Evolutionary conservation across 106 monocot species (phyloP).

Genomic region (Apostasia shenzhenica): DNA sequence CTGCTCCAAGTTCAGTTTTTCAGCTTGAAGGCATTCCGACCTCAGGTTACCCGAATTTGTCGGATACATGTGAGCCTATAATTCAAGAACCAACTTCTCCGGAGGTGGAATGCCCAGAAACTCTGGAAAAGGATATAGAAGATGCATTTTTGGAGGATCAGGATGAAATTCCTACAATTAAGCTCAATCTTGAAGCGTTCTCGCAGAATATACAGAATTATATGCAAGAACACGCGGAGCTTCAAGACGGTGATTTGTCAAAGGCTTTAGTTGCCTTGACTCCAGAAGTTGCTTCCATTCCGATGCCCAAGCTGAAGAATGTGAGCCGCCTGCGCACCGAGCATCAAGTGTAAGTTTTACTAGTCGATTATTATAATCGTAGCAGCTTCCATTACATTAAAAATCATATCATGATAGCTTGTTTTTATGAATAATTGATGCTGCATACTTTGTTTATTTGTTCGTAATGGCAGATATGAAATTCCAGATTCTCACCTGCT

Average conservation of each 20-base stretch:
- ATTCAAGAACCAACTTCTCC: conserved; percentile 59
- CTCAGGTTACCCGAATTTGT: conserved; percentile 2
- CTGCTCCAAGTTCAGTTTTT: conserved; percentile 16
- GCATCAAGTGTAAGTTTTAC: conserved; percentile 56
- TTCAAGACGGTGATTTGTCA: conserved; percentile 43
- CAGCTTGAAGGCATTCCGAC: conserved; percentile 22
- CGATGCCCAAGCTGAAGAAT: conserved; percentile 56
- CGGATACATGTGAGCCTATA: conserved; percentile 42
- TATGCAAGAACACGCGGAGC: conserved; percentile 34
- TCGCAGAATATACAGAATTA: conserved; percentile 45
- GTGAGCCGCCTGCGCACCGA: conserved; percentile 54
- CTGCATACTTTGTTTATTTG: neutral
- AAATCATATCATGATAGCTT: neutral
- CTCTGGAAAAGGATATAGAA: conserved; percentile 43
- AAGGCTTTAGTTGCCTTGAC: conserved; percentile 48
- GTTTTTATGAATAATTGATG: neutral
- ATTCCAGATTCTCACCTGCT: conserved; percentile 47
- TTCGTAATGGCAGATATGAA: conserved; percentile 36
- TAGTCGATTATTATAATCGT: no score
- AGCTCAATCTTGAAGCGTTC: conserved; percentile 43
- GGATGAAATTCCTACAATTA: conserved; percentile 64
- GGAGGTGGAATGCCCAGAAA: conserved; percentile 38
- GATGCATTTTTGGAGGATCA: conserved; percentile 55
- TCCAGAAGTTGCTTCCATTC: conserved; percentile 32
- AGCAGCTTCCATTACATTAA: neutral